Evolutionary conservation across 306 rosid genomes (phyloP).

Genomic region (Biancaea sappan): DNA sequence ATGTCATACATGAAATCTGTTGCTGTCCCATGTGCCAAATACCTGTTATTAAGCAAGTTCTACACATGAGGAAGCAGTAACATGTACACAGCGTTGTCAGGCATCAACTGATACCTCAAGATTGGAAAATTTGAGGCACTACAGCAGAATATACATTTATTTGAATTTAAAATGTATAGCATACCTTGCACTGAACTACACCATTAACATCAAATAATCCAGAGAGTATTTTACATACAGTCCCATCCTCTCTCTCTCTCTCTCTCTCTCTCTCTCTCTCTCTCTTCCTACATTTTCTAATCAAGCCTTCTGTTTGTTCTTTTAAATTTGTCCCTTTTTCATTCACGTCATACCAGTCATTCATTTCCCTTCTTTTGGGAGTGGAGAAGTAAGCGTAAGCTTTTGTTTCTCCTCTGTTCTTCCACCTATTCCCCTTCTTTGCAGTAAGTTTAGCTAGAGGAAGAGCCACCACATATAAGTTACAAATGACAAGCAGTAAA

Average conservation of each 20-base stretch:
- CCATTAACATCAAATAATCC: conserved; percentile 19
- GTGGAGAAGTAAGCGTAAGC: not conserved
- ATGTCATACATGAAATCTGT: conserved; percentile 94
- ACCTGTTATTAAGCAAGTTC: conserved; percentile 49
- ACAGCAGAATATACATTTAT: conserved; percentile 20
- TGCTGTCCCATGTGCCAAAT: conserved; percentile 97
- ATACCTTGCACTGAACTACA: conserved; percentile 12
- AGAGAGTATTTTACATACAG: not conserved
- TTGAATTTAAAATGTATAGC: not conserved
- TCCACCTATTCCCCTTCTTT: not conserved
- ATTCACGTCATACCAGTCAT: not conserved
- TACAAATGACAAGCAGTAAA: not conserved
- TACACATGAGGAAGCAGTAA: conserved; percentile 19
- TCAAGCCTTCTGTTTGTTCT: not conserved
- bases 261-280: no score
- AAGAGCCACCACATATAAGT: not conserved
- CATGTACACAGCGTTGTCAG: not conserved
- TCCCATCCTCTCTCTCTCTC: not conserved
- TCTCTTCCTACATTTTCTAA: not conserved
- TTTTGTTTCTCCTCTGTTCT: not conserved
- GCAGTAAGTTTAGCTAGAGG: not conserved
- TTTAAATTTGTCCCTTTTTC: not conserved
- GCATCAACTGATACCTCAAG: not conserved
- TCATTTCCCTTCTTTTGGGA: not conserved
- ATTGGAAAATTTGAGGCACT: conserved; percentile 27